phyloP scores from a whole-genome alignment of 345 rosid species.

The Gossypium bickii region DNA sequence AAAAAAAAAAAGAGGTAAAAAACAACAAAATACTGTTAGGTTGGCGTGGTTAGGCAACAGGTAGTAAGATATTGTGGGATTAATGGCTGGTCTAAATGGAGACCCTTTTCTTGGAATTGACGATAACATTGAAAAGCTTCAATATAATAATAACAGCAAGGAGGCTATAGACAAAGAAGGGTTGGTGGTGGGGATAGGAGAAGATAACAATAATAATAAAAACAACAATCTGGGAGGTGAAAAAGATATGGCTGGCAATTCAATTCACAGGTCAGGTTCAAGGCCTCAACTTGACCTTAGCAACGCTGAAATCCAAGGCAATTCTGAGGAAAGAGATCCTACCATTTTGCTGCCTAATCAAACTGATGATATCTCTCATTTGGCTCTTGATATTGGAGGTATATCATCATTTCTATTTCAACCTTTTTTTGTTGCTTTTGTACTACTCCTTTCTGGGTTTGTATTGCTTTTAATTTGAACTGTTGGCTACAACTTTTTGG shows the following conservation, averaged over 20 bases:
- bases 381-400: conserved; percentile 99
- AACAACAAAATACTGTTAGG: conserved; percentile 9
- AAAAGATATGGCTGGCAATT: conserved; percentile 62
- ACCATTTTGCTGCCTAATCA: conserved; percentile 95
- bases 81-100: conserved; percentile 39
- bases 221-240: conserved; percentile 30
- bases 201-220: conserved; percentile 10
- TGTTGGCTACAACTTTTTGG: not conserved
- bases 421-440: not conserved
- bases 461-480: not conserved
- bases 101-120: conserved; percentile 44
- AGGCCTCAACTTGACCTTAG: conserved; percentile 95
- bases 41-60: conserved; percentile 24
- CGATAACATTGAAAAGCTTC: conserved; percentile 26
- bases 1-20: too few species aligned
- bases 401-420: conserved; percentile 1
- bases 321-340: conserved; percentile 86
- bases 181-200: conserved; percentile 31
- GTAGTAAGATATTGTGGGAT: conserved; percentile 20
- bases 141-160: not conserved
- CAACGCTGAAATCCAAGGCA: conserved; percentile 95
- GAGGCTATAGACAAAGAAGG: conserved; percentile 26
- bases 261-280: conserved; percentile 88
- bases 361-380: conserved; percentile 93
- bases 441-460: not conserved